Conservation (phyloP, 306 rosid genomes). For the Urtica urens region DNA sequence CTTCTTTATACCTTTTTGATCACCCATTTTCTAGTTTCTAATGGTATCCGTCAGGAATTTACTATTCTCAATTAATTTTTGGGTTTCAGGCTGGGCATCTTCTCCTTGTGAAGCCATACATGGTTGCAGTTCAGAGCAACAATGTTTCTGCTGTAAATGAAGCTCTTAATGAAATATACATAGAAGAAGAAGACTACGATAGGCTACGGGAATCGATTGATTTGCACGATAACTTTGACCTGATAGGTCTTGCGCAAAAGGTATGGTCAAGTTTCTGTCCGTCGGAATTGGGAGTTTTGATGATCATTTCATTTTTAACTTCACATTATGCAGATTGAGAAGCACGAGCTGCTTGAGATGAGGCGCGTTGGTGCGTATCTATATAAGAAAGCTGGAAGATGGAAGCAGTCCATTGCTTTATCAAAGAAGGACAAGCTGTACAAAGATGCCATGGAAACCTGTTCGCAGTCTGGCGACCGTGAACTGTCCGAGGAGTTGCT, state of each 20-base stretch:
- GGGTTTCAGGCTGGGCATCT: constrained; percentile 79
- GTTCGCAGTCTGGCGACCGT: constrained; percentile 94
- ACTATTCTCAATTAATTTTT: constrained; percentile 5
- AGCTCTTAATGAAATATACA: constrained; percentile 87
- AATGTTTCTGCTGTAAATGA: constrained; percentile 97
- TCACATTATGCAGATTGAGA: constrained; percentile 66
- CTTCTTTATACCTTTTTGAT: neutral
- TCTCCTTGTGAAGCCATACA: constrained; percentile 89
- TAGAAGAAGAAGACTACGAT: constrained; percentile 97
- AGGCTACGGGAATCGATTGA: constrained; percentile 90
- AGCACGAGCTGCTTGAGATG: constrained; percentile 97
- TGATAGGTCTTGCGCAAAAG: constrained; percentile 97
- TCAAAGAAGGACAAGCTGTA: constrained; percentile 95
- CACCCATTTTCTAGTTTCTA: neutral
- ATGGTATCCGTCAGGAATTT: neutral
- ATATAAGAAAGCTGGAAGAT: constrained; percentile 88
- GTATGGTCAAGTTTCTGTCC: constrained; percentile 24
- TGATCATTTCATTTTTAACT: neutral
- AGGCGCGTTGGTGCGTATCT: constrained; percentile 96
- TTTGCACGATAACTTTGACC: constrained; percentile 88
- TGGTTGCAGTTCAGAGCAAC: constrained; percentile 98
- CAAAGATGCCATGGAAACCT: constrained; percentile 99
- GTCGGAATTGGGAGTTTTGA: neutral
- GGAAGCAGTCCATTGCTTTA: constrained; percentile 98
- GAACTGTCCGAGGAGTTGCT: constrained; percentile 94